Conservation (phyloP, 2,329 filamentous ascomycete genomes). For the Penicillium sp. region DNA sequence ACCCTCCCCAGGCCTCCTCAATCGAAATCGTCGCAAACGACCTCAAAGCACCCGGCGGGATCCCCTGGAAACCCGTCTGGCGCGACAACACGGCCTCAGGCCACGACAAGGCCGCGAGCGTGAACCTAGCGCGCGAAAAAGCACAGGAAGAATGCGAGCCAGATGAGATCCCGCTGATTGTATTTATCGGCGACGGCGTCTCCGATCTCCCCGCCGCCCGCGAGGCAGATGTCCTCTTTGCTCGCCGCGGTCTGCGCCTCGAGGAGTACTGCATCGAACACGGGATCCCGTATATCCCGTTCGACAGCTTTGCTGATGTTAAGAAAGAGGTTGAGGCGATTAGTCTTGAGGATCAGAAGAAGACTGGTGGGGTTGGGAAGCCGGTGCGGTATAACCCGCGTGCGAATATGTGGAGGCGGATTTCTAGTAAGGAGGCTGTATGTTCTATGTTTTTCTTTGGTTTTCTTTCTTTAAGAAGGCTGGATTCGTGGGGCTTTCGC, state of each 20-base stretch:
- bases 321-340: slow-evolving; percentile 53
- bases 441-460: slow-evolving; percentile 11
- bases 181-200: slow-evolving; percentile 63
- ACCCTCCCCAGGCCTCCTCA: slow-evolving; percentile 35
- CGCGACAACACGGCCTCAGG: slow-evolving; percentile 56
- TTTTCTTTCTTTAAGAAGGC: too few relatives aligned
- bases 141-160: slow-evolving; percentile 50
- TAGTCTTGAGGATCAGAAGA: slow-evolving; percentile 50
- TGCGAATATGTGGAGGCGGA: slow-evolving; percentile 59
- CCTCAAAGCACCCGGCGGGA: slow-evolving; percentile 52
- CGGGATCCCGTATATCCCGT: slow-evolving; percentile 52
- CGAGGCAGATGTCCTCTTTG: slow-evolving; percentile 60
- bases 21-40: slow-evolving; percentile 64
- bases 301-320: slow-evolving; percentile 60
- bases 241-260: slow-evolving; percentile 54
- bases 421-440: slow-evolving; percentile 51
- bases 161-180: slow-evolving; percentile 55
- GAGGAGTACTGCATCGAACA: slow-evolving; percentile 60
- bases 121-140: slow-evolving; percentile 51
- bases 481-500: neutral
- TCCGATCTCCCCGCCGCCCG: slow-evolving; percentile 58
- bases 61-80: slow-evolving; percentile 58
- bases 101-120: slow-evolving; percentile 59
- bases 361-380: slow-evolving; percentile 52
- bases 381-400: slow-evolving; percentile 58